A percentile compares a stretch with the other conserved stretches of the same genome.
These are phyloP conservation scores for Desmodesmus armatus DNA, from an alignment of 139 green algal species.

Conservation along the genomic window DNA sequence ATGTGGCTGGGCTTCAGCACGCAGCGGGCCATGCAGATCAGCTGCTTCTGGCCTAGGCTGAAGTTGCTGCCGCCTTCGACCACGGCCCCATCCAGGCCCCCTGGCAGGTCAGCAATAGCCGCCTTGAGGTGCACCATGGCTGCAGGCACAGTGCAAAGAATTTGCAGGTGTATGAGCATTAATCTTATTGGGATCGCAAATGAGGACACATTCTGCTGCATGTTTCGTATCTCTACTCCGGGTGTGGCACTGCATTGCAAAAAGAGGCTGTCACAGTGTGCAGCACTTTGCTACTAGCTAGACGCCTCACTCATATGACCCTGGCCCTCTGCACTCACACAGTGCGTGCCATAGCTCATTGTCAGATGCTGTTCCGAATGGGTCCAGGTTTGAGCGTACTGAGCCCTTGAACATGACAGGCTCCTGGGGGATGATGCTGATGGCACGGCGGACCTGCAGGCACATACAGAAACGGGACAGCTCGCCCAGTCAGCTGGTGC, in stretches of 20 bases:
- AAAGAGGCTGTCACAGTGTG: too few species aligned
- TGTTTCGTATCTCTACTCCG: too few species aligned
- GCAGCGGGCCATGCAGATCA: constrained; percentile 89
- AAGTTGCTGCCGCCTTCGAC: constrained; percentile 92
- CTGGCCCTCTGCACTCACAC: too few species aligned
- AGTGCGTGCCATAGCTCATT: constrained; percentile 77
- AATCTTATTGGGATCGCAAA: background rate
- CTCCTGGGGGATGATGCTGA: constrained; percentile 93
- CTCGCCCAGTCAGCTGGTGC: too few species aligned
- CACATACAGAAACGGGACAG: too few species aligned
- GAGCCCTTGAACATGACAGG: constrained; percentile 94
- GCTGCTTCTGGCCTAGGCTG: constrained; percentile 91
- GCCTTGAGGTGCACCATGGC: constrained; percentile 57
- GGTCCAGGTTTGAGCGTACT: constrained; percentile 94
- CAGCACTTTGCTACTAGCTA: background rate
- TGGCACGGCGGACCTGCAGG: constrained; percentile 71
- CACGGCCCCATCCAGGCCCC: constrained; percentile 81
- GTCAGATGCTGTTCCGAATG: constrained; percentile 75
- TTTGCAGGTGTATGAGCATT: too few species aligned
- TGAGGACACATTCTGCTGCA: background rate
- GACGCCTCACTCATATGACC: constrained; percentile 13
- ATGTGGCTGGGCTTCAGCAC: constrained; percentile 70
- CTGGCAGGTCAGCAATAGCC: constrained; percentile 58
- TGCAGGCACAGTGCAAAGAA: too few species aligned
- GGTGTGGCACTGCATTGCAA: too few species aligned